Conservation (phyloP, 2,329 filamentous ascomycete genomes). For the Clarireedia sp. region DNA sequence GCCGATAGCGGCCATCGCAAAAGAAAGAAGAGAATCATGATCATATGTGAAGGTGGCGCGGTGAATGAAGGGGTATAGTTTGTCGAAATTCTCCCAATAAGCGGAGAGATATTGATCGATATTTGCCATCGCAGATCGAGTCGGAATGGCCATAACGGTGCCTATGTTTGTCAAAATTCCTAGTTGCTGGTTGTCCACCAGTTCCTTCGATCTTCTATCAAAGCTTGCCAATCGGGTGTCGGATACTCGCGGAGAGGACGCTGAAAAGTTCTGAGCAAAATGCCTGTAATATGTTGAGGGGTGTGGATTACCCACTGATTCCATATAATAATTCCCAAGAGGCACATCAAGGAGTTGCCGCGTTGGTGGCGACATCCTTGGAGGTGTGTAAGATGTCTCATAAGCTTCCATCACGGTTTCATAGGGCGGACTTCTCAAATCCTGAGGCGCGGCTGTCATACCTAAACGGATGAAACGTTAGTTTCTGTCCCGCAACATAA, state of each 20-base stretch:
- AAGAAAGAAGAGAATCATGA: constrained; percentile 19
- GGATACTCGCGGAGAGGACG: constrained; percentile 23
- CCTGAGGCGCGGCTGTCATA: constrained; percentile 17
- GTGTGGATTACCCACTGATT: constrained; percentile 30
- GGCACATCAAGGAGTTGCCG: constrained; percentile 25
- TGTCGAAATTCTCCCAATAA: constrained; percentile 26
- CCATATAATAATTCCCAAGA: constrained; percentile 24
- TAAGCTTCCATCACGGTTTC: constrained; percentile 21
- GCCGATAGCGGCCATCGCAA: constrained; percentile 27
- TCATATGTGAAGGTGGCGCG: constrained; percentile 20
- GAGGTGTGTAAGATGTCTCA: constrained; percentile 22
- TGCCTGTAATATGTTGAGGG: constrained; percentile 25
- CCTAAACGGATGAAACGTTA: background rate
- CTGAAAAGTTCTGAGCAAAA: constrained; percentile 27
- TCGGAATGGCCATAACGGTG: constrained; percentile 10
- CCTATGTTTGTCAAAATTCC: constrained; percentile 12
- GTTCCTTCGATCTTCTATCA: constrained; percentile 19
- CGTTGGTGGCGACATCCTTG: constrained; percentile 21
- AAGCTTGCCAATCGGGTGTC: constrained; percentile 22
- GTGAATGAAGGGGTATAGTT: constrained; percentile 25
- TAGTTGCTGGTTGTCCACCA: constrained; percentile 18
- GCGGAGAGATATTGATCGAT: constrained; percentile 22
- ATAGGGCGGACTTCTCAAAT: constrained; percentile 20
- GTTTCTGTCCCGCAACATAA: background rate
- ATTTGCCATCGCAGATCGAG: constrained; percentile 13